Evolutionary conservation across 306 rosid genomes (phyloP).

Genomic region (Vigna trinervia): DNA sequence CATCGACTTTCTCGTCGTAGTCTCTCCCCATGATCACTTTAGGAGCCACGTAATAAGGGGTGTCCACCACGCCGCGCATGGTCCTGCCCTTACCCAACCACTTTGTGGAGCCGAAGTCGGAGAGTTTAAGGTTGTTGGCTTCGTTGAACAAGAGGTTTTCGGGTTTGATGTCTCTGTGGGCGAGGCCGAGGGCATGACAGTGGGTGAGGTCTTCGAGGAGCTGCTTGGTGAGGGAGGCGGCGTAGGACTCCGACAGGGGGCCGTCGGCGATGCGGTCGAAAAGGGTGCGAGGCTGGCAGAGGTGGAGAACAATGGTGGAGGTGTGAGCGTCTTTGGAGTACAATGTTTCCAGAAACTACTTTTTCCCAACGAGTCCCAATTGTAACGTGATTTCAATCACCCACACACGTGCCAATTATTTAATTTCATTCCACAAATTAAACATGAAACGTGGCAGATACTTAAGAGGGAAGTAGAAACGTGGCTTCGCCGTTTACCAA

Average conservation of each 20-base stretch:
- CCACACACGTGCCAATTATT: too few species aligned
- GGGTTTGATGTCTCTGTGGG: slow-evolving; percentile 81
- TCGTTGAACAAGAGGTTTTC: slow-evolving; percentile 73
- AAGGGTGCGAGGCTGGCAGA: slow-evolving; percentile 63
- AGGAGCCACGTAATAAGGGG: slow-evolving; percentile 83
- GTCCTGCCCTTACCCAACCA: slow-evolving; percentile 59
- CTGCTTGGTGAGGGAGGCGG: slow-evolving; percentile 53
- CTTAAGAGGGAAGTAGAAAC: too few species aligned
- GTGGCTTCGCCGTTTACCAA: too few species aligned
- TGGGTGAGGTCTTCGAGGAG: slow-evolving; percentile 65
- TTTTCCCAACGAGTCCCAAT: too few species aligned
- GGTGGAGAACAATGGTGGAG: slow-evolving; percentile 61
- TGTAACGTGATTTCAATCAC: too few species aligned
- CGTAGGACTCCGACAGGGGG: slow-evolving; percentile 55
- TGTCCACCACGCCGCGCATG: slow-evolving; percentile 71
- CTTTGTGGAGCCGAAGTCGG: slow-evolving; percentile 86
- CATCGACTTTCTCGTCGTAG: slow-evolving; percentile 68
- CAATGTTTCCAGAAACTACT: too few species aligned
- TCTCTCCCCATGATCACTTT: slow-evolving; percentile 70
- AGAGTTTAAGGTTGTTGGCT: slow-evolving; percentile 57
- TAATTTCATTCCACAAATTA: too few species aligned
- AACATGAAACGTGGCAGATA: too few species aligned
- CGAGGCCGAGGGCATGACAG: slow-evolving; percentile 67
- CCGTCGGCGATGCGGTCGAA: slow-evolving; percentile 62
- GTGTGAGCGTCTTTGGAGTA: slow-evolving; percentile 44